These are phyloP conservation scores for Yamadazyma dendronema DNA, from an alignment of 1,139 yeast species.

Conservation along the genomic window DNA sequence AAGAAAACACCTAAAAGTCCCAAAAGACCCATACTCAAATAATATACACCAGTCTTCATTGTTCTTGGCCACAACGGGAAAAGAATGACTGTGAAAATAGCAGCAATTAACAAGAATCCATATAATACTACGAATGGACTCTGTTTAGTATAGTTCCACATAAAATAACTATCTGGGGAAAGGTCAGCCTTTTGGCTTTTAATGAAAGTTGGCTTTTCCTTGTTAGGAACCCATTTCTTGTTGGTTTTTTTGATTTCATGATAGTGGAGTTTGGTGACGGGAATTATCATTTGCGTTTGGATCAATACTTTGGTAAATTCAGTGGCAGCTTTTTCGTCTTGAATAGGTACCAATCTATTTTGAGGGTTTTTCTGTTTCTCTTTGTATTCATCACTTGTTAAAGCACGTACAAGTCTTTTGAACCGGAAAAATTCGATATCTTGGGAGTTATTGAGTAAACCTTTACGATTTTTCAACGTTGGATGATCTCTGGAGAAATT, in stretches of 20 bases:
- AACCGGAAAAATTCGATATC: slow-evolving; percentile 79
- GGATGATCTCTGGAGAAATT: slow-evolving; percentile 64
- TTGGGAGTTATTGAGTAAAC: slow-evolving; percentile 65
- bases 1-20: slow-evolving; percentile 77
- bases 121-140: slow-evolving; percentile 64
- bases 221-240: slow-evolving; percentile 63
- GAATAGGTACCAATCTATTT: slow-evolving; percentile 56
- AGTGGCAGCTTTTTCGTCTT: slow-evolving; percentile 54
- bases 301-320: slow-evolving; percentile 67
- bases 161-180: slow-evolving; percentile 74
- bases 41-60: slow-evolving; percentile 92
- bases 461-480: slow-evolving; percentile 74
- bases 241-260: slow-evolving; percentile 65
- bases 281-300: slow-evolving; percentile 70
- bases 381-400: slow-evolving; percentile 70
- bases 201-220: slow-evolving; percentile 70
- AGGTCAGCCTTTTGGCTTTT: slow-evolving; percentile 68
- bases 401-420: slow-evolving; percentile 79
- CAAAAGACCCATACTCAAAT: slow-evolving; percentile 72
- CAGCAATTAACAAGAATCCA: slow-evolving; percentile 63
- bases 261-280: slow-evolving; percentile 70
- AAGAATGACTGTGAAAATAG: slow-evolving; percentile 72
- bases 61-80: slow-evolving; percentile 96
- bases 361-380: slow-evolving; percentile 53
- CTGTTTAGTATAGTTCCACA: slow-evolving; percentile 84